Evolutionary conservation across 495 filamentous ascomycete species (phyloP), one percentile per base, ranked within the genome.

Genomic region (Collariella sp.): DNA sequence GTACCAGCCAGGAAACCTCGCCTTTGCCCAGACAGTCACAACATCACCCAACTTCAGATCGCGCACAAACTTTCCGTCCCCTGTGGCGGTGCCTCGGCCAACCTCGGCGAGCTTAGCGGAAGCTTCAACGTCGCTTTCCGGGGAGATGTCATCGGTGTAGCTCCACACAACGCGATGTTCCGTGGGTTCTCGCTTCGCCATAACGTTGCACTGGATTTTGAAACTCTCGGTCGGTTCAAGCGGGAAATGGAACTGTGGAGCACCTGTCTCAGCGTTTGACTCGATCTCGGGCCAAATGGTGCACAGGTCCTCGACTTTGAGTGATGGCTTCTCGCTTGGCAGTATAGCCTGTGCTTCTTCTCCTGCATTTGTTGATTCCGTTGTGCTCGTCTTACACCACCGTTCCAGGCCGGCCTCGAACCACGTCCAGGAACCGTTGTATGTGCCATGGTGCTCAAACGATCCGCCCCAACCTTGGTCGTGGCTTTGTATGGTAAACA

Each of bases 401-500:
- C 72, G 68, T 44, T 81, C 77, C 16, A 78, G 55, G 0, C 83
- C 82, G 4, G 72, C 77, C 41, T 87, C 85, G 59, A 88, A 88
- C 85, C 85, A 90, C 0, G 84, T 87, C 64, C 68, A 86, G 0
- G 83, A 83, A 13, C 60, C 67, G 5, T 67, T 52, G 59, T 79
- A 87, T n/a, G 75, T 79, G 38, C 76, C 67, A 5, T 68, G 62
- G 31, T 70, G 56, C 1, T 45, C 19, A 5, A 23, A 16, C 0
- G 66, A 59, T 5, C 72, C 67, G 39, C 75, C 75, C 70, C 72
- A 84, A 2, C 86, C 87, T 61, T 91, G 87, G 57, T 90, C 87
- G 43, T 76, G 75, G 43, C 79, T 82, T 3, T 65, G 63, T 45
- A 86, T 78, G 1, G 71, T 79, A 54, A 90, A 90, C 4, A 85